Percentiles rank a stretch among this genome's conserved stretches.
Conservation (phyloP, 768 basidiomycete species). For the Daedaleopsis nitida region DNA sequence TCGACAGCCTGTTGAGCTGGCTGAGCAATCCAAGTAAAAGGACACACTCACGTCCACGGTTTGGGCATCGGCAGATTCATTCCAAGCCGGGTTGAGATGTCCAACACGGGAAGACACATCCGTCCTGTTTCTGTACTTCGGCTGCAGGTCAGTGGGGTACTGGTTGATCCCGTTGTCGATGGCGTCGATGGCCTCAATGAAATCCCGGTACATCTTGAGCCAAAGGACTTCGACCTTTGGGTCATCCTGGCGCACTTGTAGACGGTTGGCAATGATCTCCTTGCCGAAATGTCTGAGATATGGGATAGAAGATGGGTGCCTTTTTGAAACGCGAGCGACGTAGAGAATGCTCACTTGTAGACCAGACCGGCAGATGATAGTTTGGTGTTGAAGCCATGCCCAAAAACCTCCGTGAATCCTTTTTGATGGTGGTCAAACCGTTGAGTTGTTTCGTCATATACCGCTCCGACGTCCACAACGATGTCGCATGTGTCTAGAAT, state of each 20-base stretch:
- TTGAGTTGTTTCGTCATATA: conserved; percentile 78
- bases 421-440: conserved; percentile 97
- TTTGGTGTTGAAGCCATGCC: conserved; percentile 85
- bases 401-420: conserved; percentile 89
- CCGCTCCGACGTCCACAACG: conserved; percentile 94
- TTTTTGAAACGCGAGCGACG: not conserved
- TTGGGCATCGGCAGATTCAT: conserved; percentile 68
- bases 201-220: conserved; percentile 94
- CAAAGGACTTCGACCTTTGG: conserved; percentile 73
- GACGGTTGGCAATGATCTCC: conserved; percentile 73
- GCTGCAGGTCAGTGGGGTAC: conserved; percentile 64
- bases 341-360: conserved; percentile 72
- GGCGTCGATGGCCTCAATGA: conserved; percentile 92
- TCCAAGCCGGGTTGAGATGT: conserved; percentile 90
- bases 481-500: conserved; percentile 83
- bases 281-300: conserved; percentile 81
- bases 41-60: conserved; percentile 67
- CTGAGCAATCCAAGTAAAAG: not conserved
- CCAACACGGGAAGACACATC: conserved; percentile 86
- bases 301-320: not conserved
- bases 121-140: conserved; percentile 76
- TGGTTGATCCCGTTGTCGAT: conserved; percentile 94
- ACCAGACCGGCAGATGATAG: conserved; percentile 90
- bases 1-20: conserved; percentile 1
- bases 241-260: conserved; percentile 53